Conservation (phyloP, 371 early-diverging fungal species). For the Haplosporangium sp. region DNA sequence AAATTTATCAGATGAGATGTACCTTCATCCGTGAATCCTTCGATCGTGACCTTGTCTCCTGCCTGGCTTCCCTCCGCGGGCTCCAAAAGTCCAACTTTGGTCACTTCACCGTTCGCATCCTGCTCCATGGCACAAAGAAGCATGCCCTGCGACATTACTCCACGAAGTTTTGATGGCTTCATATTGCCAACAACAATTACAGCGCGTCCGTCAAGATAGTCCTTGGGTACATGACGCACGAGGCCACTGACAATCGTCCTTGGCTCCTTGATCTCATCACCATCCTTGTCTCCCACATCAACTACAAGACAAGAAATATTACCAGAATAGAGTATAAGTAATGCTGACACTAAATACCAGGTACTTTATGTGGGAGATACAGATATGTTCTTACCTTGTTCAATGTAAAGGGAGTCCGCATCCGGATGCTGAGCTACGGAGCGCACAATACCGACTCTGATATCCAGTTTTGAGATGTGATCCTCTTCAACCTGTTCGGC, state of each 20-base stretch:
- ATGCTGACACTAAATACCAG: not conserved
- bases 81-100: conserved; percentile 60
- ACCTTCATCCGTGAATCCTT: conserved; percentile 47
- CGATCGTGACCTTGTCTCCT: conserved; percentile 62
- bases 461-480: conserved; percentile 69
- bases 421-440: conserved; percentile 74
- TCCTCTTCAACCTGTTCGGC: conserved; percentile 52
- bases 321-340: no score
- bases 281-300: conserved; percentile 69
- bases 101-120: conserved; percentile 40
- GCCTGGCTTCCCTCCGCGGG: conserved; percentile 57
- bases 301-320: conserved; percentile 43
- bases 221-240: conserved; percentile 67
- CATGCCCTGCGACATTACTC: conserved; percentile 71
- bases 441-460: conserved; percentile 81
- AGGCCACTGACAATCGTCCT: conserved; percentile 85
- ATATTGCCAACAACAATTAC: conserved; percentile 69
- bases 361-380: not conserved
- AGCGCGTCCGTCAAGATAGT: conserved; percentile 52
- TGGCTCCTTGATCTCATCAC: conserved; percentile 46
- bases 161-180: conserved; percentile 71
- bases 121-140: conserved; percentile 62
- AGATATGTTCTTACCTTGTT: conserved; percentile 59
- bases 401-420: conserved; percentile 81
- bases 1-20: not conserved